Base-by-base conservation (phyloP, 1,284 basidiomycete genomes). In the Erythrobasidium hasegawianum region DNA sequence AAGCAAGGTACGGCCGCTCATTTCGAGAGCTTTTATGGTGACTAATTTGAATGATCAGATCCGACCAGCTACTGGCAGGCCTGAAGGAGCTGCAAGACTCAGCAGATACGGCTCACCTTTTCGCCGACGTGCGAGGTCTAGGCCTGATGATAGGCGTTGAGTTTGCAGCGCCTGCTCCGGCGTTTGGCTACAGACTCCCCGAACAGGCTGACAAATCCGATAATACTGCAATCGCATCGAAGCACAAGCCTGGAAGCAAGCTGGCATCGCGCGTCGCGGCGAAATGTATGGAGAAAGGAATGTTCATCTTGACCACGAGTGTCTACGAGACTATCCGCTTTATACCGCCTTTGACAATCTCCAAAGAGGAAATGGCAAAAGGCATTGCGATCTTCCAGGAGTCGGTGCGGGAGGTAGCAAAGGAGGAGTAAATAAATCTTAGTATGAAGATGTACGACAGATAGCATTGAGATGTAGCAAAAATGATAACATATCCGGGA, bases 261-360 rank as follows among this genome's bases (percentile, higher is more conserved):
- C 67, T 75, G 58, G 73, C 70, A 5, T 70, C 72, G 49, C 74
- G 87, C 18, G 84, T 96, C 11, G 84, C 88, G 71, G 84, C 85
- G 76, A 85, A 85, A 75, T 92, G 90, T 78, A 80, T 90, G 67
- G 61, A 68, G 49, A 68, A 64, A 41, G 59, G 60, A 26, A 64
- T 64, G 61, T 64, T 58, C 22, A 59, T 64, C 14, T 50, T 64
- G 20, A 64, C 60, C 73, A 47, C 75, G 71, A 43, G 72, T 60
- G 49, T 71, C 74, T 45, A 65, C 69, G 41, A 72, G 73, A 29
- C 72, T 72, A 71, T 91, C 67, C 79, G 89, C 75, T 92, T 93
- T 78, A 88, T 88, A 73, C 87, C 87, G 9, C 81, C 87, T 56
- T 76, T 89, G 70, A 85, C 85, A 73, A 81, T 88, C 74, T 80